Evolutionary conservation across 805 yeast genomes (phyloP).

Genomic region (Metschnikowia similis): DNA sequence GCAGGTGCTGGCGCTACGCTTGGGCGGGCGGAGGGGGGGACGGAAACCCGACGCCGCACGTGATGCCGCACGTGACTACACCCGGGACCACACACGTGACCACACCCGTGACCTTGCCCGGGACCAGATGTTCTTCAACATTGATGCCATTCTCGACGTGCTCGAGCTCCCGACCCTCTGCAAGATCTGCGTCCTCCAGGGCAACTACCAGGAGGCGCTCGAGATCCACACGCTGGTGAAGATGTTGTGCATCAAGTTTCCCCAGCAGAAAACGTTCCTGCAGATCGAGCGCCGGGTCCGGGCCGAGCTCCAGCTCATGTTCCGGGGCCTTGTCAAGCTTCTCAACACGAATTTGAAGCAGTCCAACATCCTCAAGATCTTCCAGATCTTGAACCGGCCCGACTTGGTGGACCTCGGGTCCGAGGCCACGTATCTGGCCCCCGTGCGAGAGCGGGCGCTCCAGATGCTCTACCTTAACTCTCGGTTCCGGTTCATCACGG

Average conservation of each 20-base stretch:
- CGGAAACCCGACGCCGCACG: conserved; percentile 4
- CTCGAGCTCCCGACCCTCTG: conserved; percentile 82
- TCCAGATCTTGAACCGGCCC: conserved; percentile 69
- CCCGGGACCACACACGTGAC: conserved; percentile 15
- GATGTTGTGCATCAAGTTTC: conserved; percentile 66
- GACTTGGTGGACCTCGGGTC: conserved; percentile 36
- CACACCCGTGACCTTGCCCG: conserved; percentile 9
- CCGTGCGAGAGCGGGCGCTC: conserved; percentile 18
- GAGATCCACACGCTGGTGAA: conserved; percentile 75
- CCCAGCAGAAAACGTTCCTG: conserved; percentile 50
- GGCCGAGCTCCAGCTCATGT: conserved; percentile 59
- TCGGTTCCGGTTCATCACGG: conserved; percentile 61
- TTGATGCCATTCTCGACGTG: conserved; percentile 71
- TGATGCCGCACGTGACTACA: conserved; percentile 13
- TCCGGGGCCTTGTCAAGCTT: conserved; percentile 61
- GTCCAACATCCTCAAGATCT: conserved; percentile 70
- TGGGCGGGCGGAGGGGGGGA: conserved; percentile 10
- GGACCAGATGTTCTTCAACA: conserved; percentile 48
- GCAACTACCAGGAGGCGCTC: conserved; percentile 84
- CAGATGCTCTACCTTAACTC: conserved; percentile 63
- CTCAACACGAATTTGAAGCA: conserved; percentile 75
- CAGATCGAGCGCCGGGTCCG: conserved; percentile 50
- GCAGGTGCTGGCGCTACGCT: conserved; percentile 6
- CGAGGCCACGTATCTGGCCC: not conserved
- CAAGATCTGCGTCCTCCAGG: conserved; percentile 77